phyloP scores from a whole-genome alignment of 2,329 filamentous ascomycete genomes.

The Fusarium coicis region DNA sequence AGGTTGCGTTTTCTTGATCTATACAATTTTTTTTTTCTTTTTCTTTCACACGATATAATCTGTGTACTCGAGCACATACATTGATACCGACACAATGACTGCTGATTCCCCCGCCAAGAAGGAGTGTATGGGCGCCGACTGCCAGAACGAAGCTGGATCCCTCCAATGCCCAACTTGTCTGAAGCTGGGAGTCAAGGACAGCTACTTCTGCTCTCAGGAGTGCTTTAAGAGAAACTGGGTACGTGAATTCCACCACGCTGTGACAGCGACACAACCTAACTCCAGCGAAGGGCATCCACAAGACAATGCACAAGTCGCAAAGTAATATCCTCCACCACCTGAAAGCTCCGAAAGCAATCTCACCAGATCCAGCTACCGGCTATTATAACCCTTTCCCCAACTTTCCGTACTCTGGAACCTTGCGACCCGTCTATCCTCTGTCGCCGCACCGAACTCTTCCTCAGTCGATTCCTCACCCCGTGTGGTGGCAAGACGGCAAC shows the following conservation, averaged over 20 bases:
- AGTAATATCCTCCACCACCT: conserved; percentile 78
- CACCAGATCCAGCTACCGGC: conserved; percentile 91
- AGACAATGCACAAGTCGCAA: conserved; percentile 76
- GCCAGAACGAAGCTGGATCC: conserved; percentile 84
- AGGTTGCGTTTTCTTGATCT: not conserved
- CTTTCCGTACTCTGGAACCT: conserved; percentile 81
- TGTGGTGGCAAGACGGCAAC: conserved; percentile 88
- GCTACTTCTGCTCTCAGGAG: conserved; percentile 97
- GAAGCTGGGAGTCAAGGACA: conserved; percentile 86
- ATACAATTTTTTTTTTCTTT: no score
- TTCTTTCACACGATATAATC: not conserved
- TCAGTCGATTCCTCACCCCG: conserved; percentile 82
- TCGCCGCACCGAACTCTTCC: conserved; percentile 79
- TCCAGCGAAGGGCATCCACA: conserved; percentile 76
- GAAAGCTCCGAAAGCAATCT: conserved; percentile 82
- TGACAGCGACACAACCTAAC: conserved; percentile 33
- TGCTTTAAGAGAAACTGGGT: conserved; percentile 99
- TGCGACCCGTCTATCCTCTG: conserved; percentile 89
- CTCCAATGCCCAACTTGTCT: conserved; percentile 96
- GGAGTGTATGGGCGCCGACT: conserved; percentile 85
- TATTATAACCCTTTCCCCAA: conserved; percentile 92
- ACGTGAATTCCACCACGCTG: conserved; percentile 49
- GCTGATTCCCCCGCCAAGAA: conserved; percentile 65
- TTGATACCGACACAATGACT: conserved; percentile 53
- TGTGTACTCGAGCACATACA: not conserved